Base-by-base conservation (phyloP, 495 filamentous ascomycete genomes). In the Daldinia bambusicola region DNA sequence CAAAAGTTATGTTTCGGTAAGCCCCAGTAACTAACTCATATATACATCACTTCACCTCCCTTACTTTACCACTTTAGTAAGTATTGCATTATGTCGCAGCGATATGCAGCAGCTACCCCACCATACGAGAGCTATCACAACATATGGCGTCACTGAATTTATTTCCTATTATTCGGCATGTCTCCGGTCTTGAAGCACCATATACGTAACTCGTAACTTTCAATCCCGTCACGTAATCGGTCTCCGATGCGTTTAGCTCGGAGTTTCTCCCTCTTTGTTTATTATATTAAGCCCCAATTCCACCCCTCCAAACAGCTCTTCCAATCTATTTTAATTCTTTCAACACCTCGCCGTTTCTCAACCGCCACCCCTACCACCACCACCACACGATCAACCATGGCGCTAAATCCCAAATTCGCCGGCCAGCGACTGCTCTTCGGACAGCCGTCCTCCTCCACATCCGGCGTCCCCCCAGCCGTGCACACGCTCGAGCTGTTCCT, bases 401-500 rank as follows among this genome's bases (percentile, higher is more conserved):
- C 92, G 16, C 83, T 95, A 60, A 86, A 91, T 55, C 92, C 92
- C 34, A 92, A 91, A 77, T 93, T 93, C 80, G 87, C 85, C 3
- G 92, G 89, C 66, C 89, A 92, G 65, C 89, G 86, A 77, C 85
- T 91, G 53, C 64, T 72, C 72, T 77, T 83, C 72, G 67, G 73
- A 59, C 55, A 69, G 20, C 60, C 73, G 2, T n/a, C 70, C 26
- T 8, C 67, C 32, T 75, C 83, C 32, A 75, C 78, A 37, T 77
- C 77, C 34, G 72, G 80, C 41, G 70, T 76, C 13, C 75, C 83
- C 6, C 79, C 84, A 43, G 79, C 87, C 0, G 78, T 89, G 4
- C 91, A 94, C 82, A 95, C 91, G 0, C 79, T 95, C 30, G 92
- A 95, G 78, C 70, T 95, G 18, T 95, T 90, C 75, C 90, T 95